phyloP scores from a whole-genome alignment of 441 rosid genomes.

The Adansonia grandidieri region DNA sequence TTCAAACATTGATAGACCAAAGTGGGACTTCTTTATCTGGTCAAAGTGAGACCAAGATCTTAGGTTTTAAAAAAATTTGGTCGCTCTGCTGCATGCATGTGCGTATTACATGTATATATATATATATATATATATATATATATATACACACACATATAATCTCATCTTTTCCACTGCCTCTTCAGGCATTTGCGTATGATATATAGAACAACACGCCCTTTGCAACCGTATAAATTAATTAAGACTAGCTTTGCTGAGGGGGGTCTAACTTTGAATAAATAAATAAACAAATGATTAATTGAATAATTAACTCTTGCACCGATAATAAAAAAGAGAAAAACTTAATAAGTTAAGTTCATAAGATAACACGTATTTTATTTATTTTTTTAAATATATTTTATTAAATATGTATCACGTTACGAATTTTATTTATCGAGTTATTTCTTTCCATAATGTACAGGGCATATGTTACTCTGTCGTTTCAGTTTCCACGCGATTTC shows the following conservation, averaged over 20 bases:
- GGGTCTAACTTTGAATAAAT: not conserved
- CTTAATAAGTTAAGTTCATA: too few species aligned
- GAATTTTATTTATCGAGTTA: too few species aligned
- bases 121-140: not conserved
- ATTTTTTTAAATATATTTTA: too few species aligned
- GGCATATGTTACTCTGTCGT: not conserved
- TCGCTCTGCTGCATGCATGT: not conserved
- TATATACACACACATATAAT: not conserved
- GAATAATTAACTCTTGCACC: too few species aligned
- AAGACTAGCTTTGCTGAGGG: not conserved
- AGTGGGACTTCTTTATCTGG: not conserved
- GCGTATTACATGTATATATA: not conserved
- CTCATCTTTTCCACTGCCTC: too few species aligned
- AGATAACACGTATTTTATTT: too few species aligned
- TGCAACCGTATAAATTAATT: not conserved
- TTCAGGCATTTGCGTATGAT: too few species aligned
- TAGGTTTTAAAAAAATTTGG: not conserved
- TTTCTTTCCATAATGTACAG: too few species aligned
- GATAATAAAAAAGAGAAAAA: too few species aligned
- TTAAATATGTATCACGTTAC: not conserved
- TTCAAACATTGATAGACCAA: not conserved
- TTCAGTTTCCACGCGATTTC: constrained; percentile 1
- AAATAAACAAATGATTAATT: not conserved
- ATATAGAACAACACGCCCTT: not conserved
- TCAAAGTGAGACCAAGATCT: not conserved